Base-by-base conservation (phyloP, 2,329 filamentous ascomycete species). In the Aspergillus vadensis region DNA sequence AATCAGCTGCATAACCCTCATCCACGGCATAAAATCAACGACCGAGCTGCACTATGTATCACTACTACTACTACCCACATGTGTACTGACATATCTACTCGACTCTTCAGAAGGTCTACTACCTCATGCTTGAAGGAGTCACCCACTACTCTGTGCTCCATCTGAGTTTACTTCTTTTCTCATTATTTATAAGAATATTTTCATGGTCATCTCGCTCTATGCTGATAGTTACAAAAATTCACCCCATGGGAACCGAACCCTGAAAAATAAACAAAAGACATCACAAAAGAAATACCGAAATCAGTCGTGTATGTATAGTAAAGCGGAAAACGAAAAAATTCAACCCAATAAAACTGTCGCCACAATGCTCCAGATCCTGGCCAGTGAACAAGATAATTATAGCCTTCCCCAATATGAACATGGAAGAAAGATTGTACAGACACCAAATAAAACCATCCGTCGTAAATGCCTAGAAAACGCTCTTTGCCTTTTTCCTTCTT, bases 401-500 rank as follows among this genome's bases (percentile, higher is more conserved):
- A 41, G 51, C 41, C 55, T 15, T 63, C 57, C 57, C 59, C 65
- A 56, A 51, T 70, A 69, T 70, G 59, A 60, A 67, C 66, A 67
- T 55, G 41, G 64, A 63, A 63, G 30, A 50, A 58, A 59, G 63
- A 65, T 49, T 59, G 59, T 63, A 58, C 54, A 66, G 64, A 60
- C 64, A 65, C 65, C 51, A 64, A 66, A 63, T 65, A 15, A 58
- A 51, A 58, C 58, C 62, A 65, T 23, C 55, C 39, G 52, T 52
- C 52, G 27, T 21, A 38, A n/a, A 25, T n/a, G 48, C 49, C 39
- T 4, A 47, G 32, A 25, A 30, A 61, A 36, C 10, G 12, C 36
- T 58, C 58, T 54, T 61, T 57, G 27, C 27, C 27, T 53, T 32
- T 14, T 14, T 5, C 32, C 32, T 36, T 15, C 10, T 36, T 36